Evolutionary conservation across 768 basidiomycete genomes (phyloP).

Genomic region (Boletus coccyginus): DNA sequence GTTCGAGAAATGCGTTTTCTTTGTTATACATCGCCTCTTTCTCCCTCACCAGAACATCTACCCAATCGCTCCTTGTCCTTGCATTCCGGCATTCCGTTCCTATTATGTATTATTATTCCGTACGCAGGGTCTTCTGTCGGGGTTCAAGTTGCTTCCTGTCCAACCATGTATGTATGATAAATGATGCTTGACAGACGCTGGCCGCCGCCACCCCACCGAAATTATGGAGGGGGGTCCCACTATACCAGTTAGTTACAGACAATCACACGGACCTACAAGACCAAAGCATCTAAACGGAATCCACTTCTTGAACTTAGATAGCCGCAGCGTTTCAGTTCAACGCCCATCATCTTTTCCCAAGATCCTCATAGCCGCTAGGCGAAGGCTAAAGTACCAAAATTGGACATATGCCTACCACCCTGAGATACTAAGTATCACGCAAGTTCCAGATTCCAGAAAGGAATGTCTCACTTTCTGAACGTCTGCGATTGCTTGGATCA

Average conservation of each 20-base stretch:
- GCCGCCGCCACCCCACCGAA: neutral
- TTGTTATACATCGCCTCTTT: neutral
- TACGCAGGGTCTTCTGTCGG: neutral
- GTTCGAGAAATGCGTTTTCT: constrained; percentile 4
- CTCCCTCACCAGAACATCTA: neutral
- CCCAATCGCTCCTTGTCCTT: constrained; percentile 1
- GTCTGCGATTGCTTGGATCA: neutral
- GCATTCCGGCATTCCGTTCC: neutral
- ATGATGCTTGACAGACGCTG: neutral
- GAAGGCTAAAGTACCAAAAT: neutral
- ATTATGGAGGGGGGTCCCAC: neutral
- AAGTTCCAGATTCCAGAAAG: constrained; percentile 1
- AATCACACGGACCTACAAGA: neutral
- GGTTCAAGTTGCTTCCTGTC: neutral
- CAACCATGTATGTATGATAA: constrained; percentile 4
- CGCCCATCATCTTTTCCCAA: neutral
- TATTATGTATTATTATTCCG: constrained; percentile 6
- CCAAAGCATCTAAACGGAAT: neutral
- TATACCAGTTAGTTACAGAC: neutral
- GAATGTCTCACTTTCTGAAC: constrained; percentile 21
- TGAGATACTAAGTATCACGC: constrained; percentile 9
- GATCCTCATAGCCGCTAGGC: neutral
- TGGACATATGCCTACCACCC: neutral
- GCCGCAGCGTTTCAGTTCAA: neutral
- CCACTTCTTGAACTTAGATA: constrained; percentile 3